phyloP scores from a whole-genome alignment of 83 land plant genomes.

The Isoetes engelmannii region DNA sequence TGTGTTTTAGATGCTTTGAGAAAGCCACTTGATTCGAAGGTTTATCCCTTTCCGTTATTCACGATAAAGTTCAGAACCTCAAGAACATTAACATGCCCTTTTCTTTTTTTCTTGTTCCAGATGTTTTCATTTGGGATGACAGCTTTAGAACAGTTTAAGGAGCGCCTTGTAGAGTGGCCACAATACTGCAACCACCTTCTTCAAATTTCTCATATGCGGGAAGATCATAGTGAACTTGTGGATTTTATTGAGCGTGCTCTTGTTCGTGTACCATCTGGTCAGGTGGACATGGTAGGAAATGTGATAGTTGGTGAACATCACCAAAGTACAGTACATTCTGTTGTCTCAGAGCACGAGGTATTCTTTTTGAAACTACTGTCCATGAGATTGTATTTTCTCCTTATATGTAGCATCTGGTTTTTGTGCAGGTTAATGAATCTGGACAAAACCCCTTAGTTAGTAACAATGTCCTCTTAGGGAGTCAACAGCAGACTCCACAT shows the following conservation, averaged over 20 bases:
- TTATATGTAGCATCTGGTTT: too few relatives aligned
- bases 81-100: background rate
- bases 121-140: constrained; percentile 87
- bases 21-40: constrained; percentile 86
- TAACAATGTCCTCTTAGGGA: too few relatives aligned
- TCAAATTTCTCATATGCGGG: constrained; percentile 80
- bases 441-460: too few relatives aligned
- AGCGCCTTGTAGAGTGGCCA: constrained; percentile 94
- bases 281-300: constrained; percentile 34
- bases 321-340: too few relatives aligned
- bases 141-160: constrained; percentile 74
- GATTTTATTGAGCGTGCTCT: constrained; percentile 62
- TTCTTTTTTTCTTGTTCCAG: constrained; percentile 37
- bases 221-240: constrained; percentile 68
- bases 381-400: too few relatives aligned
- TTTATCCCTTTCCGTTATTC: constrained; percentile 17
- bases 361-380: too few relatives aligned
- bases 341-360: too few relatives aligned
- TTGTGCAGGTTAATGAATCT: too few relatives aligned
- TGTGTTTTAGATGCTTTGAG: constrained; percentile 78
- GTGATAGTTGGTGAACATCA: background rate
- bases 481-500: background rate
- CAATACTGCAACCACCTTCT: constrained; percentile 92
- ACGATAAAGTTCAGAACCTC: background rate
- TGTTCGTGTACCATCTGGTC: constrained; percentile 49